Conservation (phyloP, 331 rosid genomes). For the Pyrus hybrid region DNA sequence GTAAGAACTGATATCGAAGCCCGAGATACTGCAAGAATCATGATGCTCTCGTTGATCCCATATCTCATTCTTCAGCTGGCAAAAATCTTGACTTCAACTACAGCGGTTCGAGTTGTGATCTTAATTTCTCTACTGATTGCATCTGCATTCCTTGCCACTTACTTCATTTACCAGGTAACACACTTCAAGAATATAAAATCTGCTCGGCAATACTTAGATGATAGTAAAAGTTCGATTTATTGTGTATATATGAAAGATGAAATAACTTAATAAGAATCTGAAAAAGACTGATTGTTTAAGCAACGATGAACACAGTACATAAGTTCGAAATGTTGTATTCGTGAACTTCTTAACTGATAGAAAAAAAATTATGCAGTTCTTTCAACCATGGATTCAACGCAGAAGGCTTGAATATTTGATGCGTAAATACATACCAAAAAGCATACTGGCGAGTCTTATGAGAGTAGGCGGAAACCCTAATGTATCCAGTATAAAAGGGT, state of each 20-base stretch:
- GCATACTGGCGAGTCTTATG: slow-evolving; percentile 10
- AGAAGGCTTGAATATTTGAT: slow-evolving; percentile 30
- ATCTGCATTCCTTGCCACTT: slow-evolving; percentile 2
- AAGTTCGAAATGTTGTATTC: neutral
- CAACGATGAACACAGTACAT: neutral
- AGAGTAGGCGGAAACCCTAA: slow-evolving; percentile 18
- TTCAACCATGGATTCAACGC: slow-evolving; percentile 36
- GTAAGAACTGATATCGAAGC: slow-evolving; percentile 21
- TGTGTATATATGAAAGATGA: no score
- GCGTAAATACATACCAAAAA: neutral
- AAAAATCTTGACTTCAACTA: slow-evolving; percentile 7
- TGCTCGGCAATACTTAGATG: no score
- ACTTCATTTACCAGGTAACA: slow-evolving; percentile 21
- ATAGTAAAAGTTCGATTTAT: no score
- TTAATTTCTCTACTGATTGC: slow-evolving; percentile 20
- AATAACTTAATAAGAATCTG: neutral
- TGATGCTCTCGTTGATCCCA: slow-evolving; percentile 26
- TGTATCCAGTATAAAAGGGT: slow-evolving; percentile 12
- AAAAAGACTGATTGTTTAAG: neutral
- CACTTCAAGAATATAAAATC: neutral
- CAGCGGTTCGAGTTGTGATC: slow-evolving; percentile 11
- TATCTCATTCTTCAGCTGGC: slow-evolving; percentile 28
- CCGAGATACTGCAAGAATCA: slow-evolving; percentile 16
- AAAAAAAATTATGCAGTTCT: slow-evolving; percentile 13
- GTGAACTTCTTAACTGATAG: neutral